phyloP scores from a whole-genome alignment of 75 land plant genomes.

The Cupressus sempervirens region DNA sequence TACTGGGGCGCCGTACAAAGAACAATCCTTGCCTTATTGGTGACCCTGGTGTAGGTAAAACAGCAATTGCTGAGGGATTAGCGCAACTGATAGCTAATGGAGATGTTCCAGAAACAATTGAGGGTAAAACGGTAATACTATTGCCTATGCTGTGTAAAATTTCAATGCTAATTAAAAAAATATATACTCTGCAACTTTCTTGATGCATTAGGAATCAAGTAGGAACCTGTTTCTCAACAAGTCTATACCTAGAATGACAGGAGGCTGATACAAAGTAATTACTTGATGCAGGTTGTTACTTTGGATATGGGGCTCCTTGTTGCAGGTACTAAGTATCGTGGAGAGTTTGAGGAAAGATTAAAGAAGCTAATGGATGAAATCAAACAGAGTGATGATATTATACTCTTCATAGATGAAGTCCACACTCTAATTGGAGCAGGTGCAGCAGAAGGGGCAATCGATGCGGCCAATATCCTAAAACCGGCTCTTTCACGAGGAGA shows the following conservation, averaged over 20 bases:
- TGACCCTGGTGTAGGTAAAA: constrained; percentile 80
- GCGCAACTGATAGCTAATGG: constrained; percentile 48
- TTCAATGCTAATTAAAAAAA: not conserved
- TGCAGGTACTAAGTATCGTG: constrained; percentile 66
- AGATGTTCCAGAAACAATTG: constrained; percentile 59
- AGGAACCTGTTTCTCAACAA: not conserved
- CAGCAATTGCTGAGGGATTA: constrained; percentile 61
- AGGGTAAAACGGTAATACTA: constrained; percentile 42
- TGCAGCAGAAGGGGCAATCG: constrained; percentile 74
- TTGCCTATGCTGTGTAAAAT: not conserved
- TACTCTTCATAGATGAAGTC: constrained; percentile 67
- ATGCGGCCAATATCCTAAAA: constrained; percentile 65
- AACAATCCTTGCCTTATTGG: constrained; percentile 77
- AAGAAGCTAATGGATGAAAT: constrained; percentile 68
- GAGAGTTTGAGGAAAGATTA: constrained; percentile 66
- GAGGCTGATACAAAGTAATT: not conserved
- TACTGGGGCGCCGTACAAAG: constrained; percentile 61
- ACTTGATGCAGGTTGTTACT: constrained; percentile 36
- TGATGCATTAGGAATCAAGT: not conserved
- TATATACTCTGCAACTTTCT: not conserved
- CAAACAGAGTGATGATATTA: constrained; percentile 58
- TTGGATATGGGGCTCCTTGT: constrained; percentile 67
- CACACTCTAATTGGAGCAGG: constrained; percentile 74
- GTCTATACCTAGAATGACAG: not conserved
- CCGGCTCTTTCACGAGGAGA: constrained; percentile 64